These are phyloP conservation scores for Microbotryomycetes sp. DNA, from an alignment of 1,284 basidiomycete genomes.

Conservation along the genomic window DNA sequence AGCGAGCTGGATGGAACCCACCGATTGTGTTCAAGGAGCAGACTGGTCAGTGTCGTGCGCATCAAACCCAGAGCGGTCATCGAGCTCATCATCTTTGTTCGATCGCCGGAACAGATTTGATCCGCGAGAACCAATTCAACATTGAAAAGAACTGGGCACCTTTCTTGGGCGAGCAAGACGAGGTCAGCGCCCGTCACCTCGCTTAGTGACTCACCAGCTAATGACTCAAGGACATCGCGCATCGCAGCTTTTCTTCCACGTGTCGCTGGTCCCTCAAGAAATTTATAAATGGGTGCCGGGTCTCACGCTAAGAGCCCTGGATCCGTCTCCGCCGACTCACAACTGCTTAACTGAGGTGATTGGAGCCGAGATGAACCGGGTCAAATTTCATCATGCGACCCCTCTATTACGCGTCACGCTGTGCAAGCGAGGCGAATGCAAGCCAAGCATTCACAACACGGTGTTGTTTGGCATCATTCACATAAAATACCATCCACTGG, in stretches of 20 bases:
- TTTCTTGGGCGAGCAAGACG: slow-evolving; percentile 19
- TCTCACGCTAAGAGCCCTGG: slow-evolving; percentile 22
- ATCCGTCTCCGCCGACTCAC: slow-evolving; percentile 17
- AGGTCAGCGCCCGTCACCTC: slow-evolving; percentile 6
- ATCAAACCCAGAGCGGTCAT: background rate
- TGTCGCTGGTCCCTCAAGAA: slow-evolving; percentile 24
- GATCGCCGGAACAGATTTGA: slow-evolving; percentile 2
- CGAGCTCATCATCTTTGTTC: background rate
- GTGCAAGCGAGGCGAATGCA: slow-evolving; percentile 27
- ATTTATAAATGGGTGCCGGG: slow-evolving; percentile 24
- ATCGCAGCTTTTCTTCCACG: slow-evolving; percentile 27
- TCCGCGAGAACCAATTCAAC: slow-evolving; percentile 17
- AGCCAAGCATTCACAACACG: slow-evolving; percentile 25
- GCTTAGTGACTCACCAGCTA: background rate
- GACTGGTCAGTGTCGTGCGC: slow-evolving; percentile 9
- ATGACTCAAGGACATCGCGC: background rate
- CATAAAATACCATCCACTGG: slow-evolving; percentile 25
- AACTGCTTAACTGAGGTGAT: slow-evolving; percentile 25
- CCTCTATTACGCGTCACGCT: slow-evolving; percentile 24
- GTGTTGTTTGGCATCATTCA: slow-evolving; percentile 28
- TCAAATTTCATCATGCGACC: slow-evolving; percentile 26
- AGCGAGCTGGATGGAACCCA: slow-evolving; percentile 20
- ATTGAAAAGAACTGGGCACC: slow-evolving; percentile 29
- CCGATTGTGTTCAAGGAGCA: slow-evolving; percentile 22
- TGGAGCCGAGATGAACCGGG: slow-evolving; percentile 27